Conservation (phyloP, 768 basidiomycete genomes). For the Clathrus columnatus region DNA sequence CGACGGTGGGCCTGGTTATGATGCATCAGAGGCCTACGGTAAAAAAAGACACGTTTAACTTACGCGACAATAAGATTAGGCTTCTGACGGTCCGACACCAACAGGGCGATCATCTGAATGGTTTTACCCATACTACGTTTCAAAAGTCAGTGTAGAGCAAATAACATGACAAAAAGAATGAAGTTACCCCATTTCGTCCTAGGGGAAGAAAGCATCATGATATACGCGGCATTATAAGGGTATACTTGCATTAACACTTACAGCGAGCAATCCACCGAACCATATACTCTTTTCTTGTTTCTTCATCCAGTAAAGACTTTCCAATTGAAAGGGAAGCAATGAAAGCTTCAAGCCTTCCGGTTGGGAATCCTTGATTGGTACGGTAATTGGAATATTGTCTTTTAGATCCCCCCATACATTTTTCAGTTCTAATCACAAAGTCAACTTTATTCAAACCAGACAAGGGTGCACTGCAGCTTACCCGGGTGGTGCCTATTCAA, state of each 20-base stretch:
- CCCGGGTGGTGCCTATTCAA: slow-evolving; percentile 58
- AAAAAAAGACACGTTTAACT: slow-evolving; percentile 20
- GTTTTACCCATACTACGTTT: slow-evolving; percentile 78
- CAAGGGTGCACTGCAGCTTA: no score
- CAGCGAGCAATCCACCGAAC: slow-evolving; percentile 88
- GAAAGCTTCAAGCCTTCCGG: slow-evolving; percentile 77
- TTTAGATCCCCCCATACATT: slow-evolving; percentile 87
- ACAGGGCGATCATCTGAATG: slow-evolving; percentile 89
- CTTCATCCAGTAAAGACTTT: slow-evolving; percentile 94
- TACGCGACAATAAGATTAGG: slow-evolving; percentile 92
- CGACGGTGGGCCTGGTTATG: slow-evolving; percentile 36
- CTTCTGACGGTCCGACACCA: slow-evolving; percentile 67
- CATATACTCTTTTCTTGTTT: slow-evolving; percentile 83
- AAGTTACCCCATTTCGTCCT: slow-evolving; percentile 86
- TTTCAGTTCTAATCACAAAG: slow-evolving; percentile 41
- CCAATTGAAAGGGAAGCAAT: slow-evolving; percentile 90
- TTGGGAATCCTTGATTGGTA: slow-evolving; percentile 66
- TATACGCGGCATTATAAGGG: neutral
- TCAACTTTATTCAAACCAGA: slow-evolving; percentile 10
- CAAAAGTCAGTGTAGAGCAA: neutral
- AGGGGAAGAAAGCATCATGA: slow-evolving; percentile 8
- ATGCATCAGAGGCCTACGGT: neutral
- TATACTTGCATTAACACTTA: slow-evolving; percentile 28
- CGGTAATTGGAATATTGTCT: slow-evolving; percentile 45
- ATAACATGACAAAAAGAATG: neutral